Evolutionary conservation across 2,329 filamentous ascomycete species (phyloP), one percentile per base, ranked within the genome.

Genomic region (Aureobasidium sp.): DNA sequence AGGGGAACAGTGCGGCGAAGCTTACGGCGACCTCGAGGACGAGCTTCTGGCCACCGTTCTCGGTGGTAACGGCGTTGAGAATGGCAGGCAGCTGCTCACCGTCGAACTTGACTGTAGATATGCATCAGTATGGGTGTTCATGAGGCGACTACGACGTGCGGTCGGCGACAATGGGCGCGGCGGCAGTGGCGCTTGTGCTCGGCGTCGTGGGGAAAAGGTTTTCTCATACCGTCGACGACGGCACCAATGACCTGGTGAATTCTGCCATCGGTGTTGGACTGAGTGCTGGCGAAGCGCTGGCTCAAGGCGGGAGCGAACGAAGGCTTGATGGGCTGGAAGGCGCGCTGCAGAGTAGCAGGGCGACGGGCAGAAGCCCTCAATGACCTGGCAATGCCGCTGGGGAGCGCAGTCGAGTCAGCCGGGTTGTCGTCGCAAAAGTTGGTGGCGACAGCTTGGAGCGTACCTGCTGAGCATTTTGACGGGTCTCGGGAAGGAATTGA

Each of bases 1-100:
- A 62, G 66, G 27, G 55, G 46, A 26, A 29, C 51, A 66, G 65
- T 67, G 68, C 68, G 67, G 67, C 68, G 68, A 69, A 67, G 74
- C 86, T 75, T 96, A 97, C 92, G 75, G 94, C 83, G 78, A 97
- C 94, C 85, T 99, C 94, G 69, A 99, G 87, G 69, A 96, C 85
- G 69, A 99, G 88, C 85, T 94, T 97, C 78, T 96, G 84, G 77
- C 89, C 91, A 79, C 89, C 88, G 83, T 97, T 97, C 71, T 86
- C 80, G 73, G 91, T 96, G 80, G 88, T 87, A 75, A 99, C 84
- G 77, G 94, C 94, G 82, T 99, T 97, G 77, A 97, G 88, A 87
- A 99, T 99, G 71, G 92, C 80, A 73, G 94, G 94, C 70, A 99
- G 90, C 82, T 93, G 90, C 69, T 93, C 89, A 71, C 83, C 85